These are phyloP conservation scores for Corniculantispora saksenae DNA, from an alignment of 2,329 filamentous ascomycete genomes.

Conservation along the genomic window DNA sequence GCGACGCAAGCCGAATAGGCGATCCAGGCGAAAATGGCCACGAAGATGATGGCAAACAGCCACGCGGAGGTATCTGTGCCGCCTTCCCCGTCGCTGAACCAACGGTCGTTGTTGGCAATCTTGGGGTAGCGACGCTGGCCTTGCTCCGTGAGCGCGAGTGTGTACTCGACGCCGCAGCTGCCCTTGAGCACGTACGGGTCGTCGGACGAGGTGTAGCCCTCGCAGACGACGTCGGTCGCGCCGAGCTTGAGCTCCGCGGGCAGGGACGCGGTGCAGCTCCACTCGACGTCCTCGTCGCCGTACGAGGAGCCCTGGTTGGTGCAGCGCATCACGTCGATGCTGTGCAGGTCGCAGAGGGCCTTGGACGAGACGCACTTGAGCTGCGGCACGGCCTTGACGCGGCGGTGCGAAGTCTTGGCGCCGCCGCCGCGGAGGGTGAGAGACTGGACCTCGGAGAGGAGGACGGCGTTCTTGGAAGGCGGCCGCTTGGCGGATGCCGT, in stretches of 20 bases:
- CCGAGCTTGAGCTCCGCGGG: conserved; percentile 70
- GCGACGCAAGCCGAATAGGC: conserved; percentile 53
- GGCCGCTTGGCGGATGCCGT: conserved; percentile 28
- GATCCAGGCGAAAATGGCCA: conserved; percentile 62
- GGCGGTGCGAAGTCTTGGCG: conserved; percentile 71
- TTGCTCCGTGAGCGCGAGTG: conserved; percentile 72
- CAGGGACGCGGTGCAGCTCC: conserved; percentile 74
- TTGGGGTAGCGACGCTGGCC: conserved; percentile 73
- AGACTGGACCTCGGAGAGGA: conserved; percentile 65
- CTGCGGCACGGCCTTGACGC: conserved; percentile 74
- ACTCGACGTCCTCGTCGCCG: conserved; percentile 78
- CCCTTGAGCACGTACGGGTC: conserved; percentile 89
- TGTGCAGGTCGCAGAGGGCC: conserved; percentile 67
- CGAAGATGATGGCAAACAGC: conserved; percentile 64
- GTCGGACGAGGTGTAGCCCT: conserved; percentile 76
- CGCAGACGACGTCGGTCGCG: conserved; percentile 86
- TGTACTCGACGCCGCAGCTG: conserved; percentile 90
- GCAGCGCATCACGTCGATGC: conserved; percentile 84
- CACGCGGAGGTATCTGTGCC: conserved; percentile 38
- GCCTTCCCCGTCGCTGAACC: conserved; percentile 34
- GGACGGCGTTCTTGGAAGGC: conserved; percentile 52
- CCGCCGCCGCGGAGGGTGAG: conserved; percentile 71
- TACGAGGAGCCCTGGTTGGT: conserved; percentile 83
- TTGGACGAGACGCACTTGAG: conserved; percentile 72
- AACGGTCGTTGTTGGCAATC: conserved; percentile 41